These are phyloP conservation scores for Pseudogymnoascus sp. DNA, from an alignment of 2,329 filamentous ascomycete genomes.

Conservation along the genomic window DNA sequence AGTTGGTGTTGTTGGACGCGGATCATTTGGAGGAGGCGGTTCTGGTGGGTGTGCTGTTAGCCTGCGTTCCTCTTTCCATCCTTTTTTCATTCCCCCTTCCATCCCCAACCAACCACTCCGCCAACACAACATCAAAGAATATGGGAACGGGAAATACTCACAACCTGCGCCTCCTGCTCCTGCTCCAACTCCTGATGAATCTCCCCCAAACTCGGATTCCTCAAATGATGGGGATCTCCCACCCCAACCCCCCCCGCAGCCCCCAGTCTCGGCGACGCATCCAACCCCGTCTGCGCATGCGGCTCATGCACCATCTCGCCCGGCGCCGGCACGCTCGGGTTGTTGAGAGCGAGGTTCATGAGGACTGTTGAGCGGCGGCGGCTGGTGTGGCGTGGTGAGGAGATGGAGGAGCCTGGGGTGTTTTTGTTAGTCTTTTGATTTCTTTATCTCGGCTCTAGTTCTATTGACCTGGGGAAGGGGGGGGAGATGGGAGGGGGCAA, in stretches of 20 bases:
- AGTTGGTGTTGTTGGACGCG: slow-evolving; percentile 66
- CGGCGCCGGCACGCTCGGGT: slow-evolving; percentile 57
- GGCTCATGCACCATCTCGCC: slow-evolving; percentile 57
- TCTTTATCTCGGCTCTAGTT: slow-evolving; percentile 10
- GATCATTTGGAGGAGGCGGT: slow-evolving; percentile 70
- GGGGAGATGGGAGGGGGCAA: not conserved
- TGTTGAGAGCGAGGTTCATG: slow-evolving; percentile 67
- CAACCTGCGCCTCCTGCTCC: slow-evolving; percentile 71
- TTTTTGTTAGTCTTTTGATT: not conserved
- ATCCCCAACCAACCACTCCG: not conserved
- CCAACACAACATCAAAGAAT: not conserved
- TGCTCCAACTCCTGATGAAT: slow-evolving; percentile 72
- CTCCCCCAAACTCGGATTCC: slow-evolving; percentile 65
- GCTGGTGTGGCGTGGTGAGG: slow-evolving; percentile 41
- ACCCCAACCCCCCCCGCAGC: slow-evolving; percentile 12
- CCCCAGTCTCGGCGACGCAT: not conserved
- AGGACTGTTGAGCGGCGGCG: slow-evolving; percentile 61
- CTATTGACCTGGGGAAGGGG: slow-evolving; percentile 15
- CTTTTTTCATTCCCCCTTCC: not conserved
- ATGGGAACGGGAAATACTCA: slow-evolving; percentile 32
- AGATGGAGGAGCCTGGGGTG: slow-evolving; percentile 26
- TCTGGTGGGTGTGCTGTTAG: slow-evolving; percentile 36
- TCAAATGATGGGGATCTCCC: slow-evolving; percentile 53
- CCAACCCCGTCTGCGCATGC: slow-evolving; percentile 18
- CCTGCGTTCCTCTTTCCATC: not conserved